Conservation (phyloP, 2,329 filamentous ascomycete species). For the Plectosphaerella sp. region DNA sequence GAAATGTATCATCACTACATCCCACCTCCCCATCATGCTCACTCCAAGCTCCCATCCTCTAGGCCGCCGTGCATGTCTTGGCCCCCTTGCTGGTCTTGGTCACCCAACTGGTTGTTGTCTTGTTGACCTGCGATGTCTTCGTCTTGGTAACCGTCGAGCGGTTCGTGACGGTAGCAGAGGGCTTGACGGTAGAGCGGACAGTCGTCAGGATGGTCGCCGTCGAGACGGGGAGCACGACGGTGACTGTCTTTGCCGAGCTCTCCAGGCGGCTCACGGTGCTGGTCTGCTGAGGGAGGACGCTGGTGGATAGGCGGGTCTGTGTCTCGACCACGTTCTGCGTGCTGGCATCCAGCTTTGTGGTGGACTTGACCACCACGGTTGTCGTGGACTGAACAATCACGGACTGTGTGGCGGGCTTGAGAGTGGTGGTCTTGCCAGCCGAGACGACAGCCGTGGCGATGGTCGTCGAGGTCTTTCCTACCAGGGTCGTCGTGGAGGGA, state of each 20-base stretch:
- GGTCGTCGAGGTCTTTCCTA: neutral
- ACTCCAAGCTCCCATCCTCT: neutral
- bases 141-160: constrained; percentile 10
- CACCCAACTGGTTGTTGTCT: neutral
- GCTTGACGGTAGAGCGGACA: constrained; percentile 17
- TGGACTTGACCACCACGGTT: constrained; percentile 3
- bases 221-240: constrained; percentile 12
- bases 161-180: constrained; percentile 5
- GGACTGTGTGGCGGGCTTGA: constrained; percentile 5
- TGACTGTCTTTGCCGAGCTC: constrained; percentile 6
- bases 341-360: neutral
- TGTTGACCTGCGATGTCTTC: neutral
- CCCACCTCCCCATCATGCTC: too few relatives aligned
- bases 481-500: constrained; percentile 1
- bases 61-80: constrained; percentile 1
- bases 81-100: constrained; percentile 3
- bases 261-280: constrained; percentile 6
- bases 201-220: constrained; percentile 16
- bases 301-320: constrained; percentile 7
- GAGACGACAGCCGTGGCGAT: neutral
- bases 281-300: constrained; percentile 6
- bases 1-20: too few relatives aligned
- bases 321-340: constrained; percentile 1
- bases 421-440: constrained; percentile 6
- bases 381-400: constrained; percentile 10